Evolutionary conservation across 176 grass and related monocot genomes (phyloP).

Genomic region (Stipa capillata): DNA sequence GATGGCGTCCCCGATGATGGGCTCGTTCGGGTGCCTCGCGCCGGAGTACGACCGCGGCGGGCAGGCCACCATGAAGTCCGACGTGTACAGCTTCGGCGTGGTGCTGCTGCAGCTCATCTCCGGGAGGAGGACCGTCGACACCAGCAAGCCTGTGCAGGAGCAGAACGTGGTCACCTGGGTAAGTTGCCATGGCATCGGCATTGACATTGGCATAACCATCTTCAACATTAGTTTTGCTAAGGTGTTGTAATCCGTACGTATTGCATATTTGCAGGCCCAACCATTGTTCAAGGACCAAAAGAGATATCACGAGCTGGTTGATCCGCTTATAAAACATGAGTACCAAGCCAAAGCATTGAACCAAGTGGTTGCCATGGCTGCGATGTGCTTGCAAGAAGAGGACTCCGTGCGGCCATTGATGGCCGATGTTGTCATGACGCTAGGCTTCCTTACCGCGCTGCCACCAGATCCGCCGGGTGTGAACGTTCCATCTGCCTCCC

Average conservation of each 20-base stretch:
- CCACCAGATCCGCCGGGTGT: slow-evolving; percentile 23
- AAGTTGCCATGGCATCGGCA: no score
- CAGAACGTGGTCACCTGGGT: slow-evolving; percentile 90
- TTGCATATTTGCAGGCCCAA: slow-evolving; percentile 37
- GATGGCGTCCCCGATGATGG: slow-evolving; percentile 79
- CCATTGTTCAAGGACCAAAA: slow-evolving; percentile 90
- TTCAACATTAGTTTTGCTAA: background rate
- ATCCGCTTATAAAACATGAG: slow-evolving; percentile 53
- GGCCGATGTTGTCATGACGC: slow-evolving; percentile 73
- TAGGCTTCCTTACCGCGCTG: slow-evolving; percentile 57
- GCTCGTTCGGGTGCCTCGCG: slow-evolving; percentile 68
- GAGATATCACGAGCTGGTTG: slow-evolving; percentile 79
- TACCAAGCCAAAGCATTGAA: slow-evolving; percentile 71
- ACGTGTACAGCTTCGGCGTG: slow-evolving; percentile 89
- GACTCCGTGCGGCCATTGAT: slow-evolving; percentile 70
- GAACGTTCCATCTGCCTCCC: background rate
- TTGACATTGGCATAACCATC: no score
- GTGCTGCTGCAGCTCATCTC: slow-evolving; percentile 90
- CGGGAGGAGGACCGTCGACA: slow-evolving; percentile 69
- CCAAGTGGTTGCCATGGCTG: slow-evolving; percentile 85
- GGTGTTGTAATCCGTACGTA: background rate
- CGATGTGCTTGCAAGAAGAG: slow-evolving; percentile 97
- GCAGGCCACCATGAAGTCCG: slow-evolving; percentile 76
- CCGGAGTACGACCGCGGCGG: slow-evolving; percentile 77
- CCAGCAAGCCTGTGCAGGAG: slow-evolving; percentile 46